Evolutionary conservation across 495 filamentous ascomycete genomes (phyloP), one percentile per base, ranked within the genome.

Genomic region (Sporormia fimetaria): DNA sequence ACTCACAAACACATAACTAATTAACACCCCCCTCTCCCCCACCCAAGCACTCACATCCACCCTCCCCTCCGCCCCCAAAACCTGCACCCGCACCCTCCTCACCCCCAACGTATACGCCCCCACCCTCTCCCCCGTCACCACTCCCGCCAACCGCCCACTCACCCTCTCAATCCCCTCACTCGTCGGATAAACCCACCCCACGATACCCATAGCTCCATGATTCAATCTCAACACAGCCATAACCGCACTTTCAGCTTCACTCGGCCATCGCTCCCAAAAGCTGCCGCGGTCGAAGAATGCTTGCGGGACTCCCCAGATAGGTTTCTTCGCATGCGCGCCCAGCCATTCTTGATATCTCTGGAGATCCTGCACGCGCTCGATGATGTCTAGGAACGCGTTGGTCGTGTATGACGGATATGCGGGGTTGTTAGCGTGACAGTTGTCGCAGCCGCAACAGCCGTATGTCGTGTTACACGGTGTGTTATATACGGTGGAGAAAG

Each of bases 371-470:
- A 80, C 56, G 0, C 77, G 67, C 2, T 44, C 37, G 0, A 66
- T 50, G 9, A 81, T 71, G 51, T 83, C 78, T 3, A 62, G 58
- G 14, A 81, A 61, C 4, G 51, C 45, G 5, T 75, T 74, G 0
- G 49, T 38, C 1, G 30, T 33, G 26, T 47, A 52, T 5, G 5
- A 18, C 1, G 49, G 42, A 22, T 42, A 52, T 3, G 42, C 49
- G 14, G 32, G 25, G 32, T 52, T 43, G 20, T 27, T 14, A 8
- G 30, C 37, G 24, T 52, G 49, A 54, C 79, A 85, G 54, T 78
- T 71, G 51, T 85, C 80, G 58, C 80, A 83, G 21, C 78, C 80
- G 54, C 79, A 83, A 57, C 76, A 73, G 30, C 80, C 80, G 26
- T 81, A 74, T 0, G 79, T 82, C 0, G 58, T 33, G 47, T 82